Conservation (phyloP, 768 basidiomycete genomes). For the Lyophyllum decastes region DNA sequence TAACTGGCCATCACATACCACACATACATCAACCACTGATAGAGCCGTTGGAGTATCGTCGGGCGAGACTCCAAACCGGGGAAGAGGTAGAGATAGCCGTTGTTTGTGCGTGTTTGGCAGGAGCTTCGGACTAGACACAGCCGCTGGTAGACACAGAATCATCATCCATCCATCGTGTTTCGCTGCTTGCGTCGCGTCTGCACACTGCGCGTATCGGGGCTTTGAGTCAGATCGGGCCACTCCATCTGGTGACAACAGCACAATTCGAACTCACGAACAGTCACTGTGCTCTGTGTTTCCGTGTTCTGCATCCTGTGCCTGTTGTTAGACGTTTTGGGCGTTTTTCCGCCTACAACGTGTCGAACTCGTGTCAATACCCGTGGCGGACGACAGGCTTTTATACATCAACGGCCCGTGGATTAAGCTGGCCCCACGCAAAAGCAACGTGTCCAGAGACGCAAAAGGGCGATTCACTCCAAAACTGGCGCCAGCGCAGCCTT, state of each 20-base stretch:
- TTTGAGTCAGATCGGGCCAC: neutral
- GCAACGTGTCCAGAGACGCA: neutral
- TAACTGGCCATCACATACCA: no score
- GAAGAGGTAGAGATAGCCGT: neutral
- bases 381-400: neutral
- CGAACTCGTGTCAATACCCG: neutral
- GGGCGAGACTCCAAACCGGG: neutral
- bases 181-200: no score
- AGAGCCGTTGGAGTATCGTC: neutral
- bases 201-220: no score
- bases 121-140: neutral
- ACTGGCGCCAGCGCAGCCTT: neutral
- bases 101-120: neutral
- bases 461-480: neutral
- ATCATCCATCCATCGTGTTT: neutral
- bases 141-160: neutral
- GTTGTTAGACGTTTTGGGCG: no score
- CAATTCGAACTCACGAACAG: neutral
- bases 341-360: neutral
- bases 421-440: neutral
- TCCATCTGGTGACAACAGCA: slow-evolving; percentile 9
- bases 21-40: no score
- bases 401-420: neutral
- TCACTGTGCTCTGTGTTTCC: neutral
- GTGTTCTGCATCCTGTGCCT: neutral